Conservation (phyloP, 2,329 filamentous ascomycete genomes). For the Juglanconis oblonga region DNA sequence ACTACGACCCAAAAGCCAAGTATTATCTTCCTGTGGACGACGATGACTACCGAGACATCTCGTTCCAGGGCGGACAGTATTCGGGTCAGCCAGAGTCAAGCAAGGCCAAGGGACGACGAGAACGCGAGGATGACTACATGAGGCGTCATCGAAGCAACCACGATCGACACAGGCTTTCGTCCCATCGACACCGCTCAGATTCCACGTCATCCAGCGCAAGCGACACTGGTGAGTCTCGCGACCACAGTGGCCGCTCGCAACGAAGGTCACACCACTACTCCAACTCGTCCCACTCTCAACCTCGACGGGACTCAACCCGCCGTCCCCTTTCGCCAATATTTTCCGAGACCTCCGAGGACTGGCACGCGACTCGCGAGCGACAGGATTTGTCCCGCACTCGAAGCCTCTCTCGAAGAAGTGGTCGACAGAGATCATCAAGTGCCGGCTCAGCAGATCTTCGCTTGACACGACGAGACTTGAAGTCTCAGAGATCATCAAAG, state of each 20-base stretch:
- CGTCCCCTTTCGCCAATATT: slow-evolving; percentile 11
- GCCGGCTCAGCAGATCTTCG: neutral
- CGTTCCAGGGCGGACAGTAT: neutral
- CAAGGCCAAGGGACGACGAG: neutral
- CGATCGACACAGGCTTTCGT: neutral
- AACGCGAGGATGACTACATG: neutral
- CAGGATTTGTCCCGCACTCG: neutral
- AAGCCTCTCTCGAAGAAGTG: neutral
- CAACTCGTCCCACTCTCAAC: neutral
- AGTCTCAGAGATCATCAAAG: neutral
- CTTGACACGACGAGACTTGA: neutral
- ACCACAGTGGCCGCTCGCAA: neutral
- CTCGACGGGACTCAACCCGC: slow-evolving; percentile 1
- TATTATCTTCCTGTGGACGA: slow-evolving; percentile 14
- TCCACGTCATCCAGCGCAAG: neutral
- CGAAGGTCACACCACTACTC: neutral
- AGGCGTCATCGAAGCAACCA: neutral
- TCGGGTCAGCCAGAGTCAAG: neutral
- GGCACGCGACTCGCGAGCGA: neutral
- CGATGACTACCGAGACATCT: slow-evolving; percentile 10
- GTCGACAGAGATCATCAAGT: neutral
- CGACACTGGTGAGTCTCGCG: neutral
- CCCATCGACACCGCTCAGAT: neutral
- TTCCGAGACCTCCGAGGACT: slow-evolving; percentile 9
- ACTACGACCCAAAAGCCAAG: slow-evolving; percentile 16